Evolutionary conservation across 202 grass and related monocot species (phyloP), one percentile per base, ranked within the genome.

Genomic region (Bolboschoenoplectus hybrid): DNA sequence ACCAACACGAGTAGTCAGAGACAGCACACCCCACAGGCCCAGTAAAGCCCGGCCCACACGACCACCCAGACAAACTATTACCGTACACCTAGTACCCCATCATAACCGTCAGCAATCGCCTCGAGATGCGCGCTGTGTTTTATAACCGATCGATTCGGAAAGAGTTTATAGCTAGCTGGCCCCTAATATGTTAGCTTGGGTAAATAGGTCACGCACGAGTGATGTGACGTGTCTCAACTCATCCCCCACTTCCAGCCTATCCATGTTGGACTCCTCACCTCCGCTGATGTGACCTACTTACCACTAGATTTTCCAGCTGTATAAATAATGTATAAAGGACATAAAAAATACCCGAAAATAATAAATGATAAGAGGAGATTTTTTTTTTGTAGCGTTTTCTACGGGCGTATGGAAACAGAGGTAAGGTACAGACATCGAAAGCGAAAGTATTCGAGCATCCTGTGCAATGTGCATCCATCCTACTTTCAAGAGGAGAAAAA

Each of bases 301-400:
- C 45, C 53, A 51, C 73, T 78, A n/a, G 19, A 83, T 67, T 67
- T 83, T 83, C 81, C 81, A 83, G 81, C 63, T 70, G 43, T 83
- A 61, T 61, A 61, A 61, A 51, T 1, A 20, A 20, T 20, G 5
- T 66, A 49, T 82, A 66, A 14, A n/a, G 35, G 8, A 73, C 17
- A 73, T 49, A 43, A 10, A 50, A 10, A 45, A 9, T 45, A 45
- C 14, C 2, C 43, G 2, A 20, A 71, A 44, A 71, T 68, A n/a
- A 70, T 20, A 72, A 72, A 47, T 20, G n/a, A 20, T 13, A 52
- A 32, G 26, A 38, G 73, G 73, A 77, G 20, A 56, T 74, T 55
- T 77, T 77, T 76, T 77, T 39, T 20, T 26, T 26, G 26, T 56
- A 77, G 46, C 49, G 34, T 74, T 16, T 78, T 56, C 34, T 40